Evolutionary conservation across 345 rosid genomes (phyloP).

Genomic region (Lumnitzera littorea): DNA sequence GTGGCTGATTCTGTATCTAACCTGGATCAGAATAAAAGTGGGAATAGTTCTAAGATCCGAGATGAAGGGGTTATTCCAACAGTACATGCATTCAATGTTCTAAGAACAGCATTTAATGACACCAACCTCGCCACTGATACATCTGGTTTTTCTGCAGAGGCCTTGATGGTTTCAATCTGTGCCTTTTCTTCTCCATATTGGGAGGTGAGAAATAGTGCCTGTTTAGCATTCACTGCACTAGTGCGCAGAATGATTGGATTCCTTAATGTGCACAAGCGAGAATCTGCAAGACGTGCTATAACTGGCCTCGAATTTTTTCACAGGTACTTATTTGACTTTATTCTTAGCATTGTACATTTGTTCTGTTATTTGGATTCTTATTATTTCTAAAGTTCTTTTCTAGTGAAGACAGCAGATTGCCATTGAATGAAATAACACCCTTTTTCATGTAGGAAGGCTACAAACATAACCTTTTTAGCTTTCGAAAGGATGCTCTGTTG

Average conservation of each 20-base stretch:
- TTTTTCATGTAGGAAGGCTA: too few species aligned
- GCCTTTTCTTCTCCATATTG: constrained; percentile 94
- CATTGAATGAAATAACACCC: too few species aligned
- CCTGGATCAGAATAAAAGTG: constrained; percentile 29
- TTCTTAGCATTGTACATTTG: constrained; percentile 2
- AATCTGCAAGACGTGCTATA: constrained; percentile 73
- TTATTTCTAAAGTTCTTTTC: neutral
- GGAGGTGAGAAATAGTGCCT: constrained; percentile 97
- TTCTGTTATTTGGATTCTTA: neutral
- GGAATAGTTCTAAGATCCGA: constrained; percentile 64
- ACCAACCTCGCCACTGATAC: constrained; percentile 90
- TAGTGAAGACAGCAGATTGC: too few species aligned
- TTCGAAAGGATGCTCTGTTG: too few species aligned
- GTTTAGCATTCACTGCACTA: constrained; percentile 84
- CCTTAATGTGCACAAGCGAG: constrained; percentile 84
- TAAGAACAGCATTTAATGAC: constrained; percentile 89
- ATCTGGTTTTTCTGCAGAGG: constrained; percentile 94
- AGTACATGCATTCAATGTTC: constrained; percentile 90
- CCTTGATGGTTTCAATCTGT: constrained; percentile 65
- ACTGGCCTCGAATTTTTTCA: constrained; percentile 97
- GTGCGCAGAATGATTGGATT: constrained; percentile 88
- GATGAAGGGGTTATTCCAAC: constrained; percentile 93
- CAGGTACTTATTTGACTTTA: constrained; percentile 43
- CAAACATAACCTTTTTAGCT: too few species aligned
- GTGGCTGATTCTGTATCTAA: constrained; percentile 15